Base-by-base conservation (phyloP, 208 protist species). In the Leishmania lainsoni region DNA sequence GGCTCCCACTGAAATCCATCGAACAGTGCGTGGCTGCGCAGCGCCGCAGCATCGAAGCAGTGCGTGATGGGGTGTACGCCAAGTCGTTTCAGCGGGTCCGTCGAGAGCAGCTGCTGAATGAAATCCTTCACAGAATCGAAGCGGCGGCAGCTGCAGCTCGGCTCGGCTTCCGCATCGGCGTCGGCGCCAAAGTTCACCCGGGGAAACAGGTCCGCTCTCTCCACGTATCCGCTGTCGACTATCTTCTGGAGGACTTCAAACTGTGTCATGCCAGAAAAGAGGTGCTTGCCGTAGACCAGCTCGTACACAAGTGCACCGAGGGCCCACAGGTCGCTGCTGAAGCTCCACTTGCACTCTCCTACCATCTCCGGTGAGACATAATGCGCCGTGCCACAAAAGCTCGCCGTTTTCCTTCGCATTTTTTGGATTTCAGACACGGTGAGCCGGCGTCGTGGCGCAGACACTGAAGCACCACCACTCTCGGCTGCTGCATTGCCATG, bases 281-380 rank as follows among this genome's bases (percentile, higher is more conserved):
- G 91, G 81, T 96, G 90, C 32, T 70, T 81, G 29, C 95, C 95
- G 81, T 98, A 96, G 56, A 93, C 12, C 84, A 98, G 90, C 90
- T 99, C 93, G 86, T 99, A 99, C 52, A 98, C 93, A 35, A 98
- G 87, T n/a, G 96, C 90, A 35, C 98, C 98, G 35, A 99, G 86
- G 1, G 95, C 92, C 98, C 97, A 99, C 51, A 99, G 81, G 84
- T 99, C 98, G 80, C 91, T 94, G 84, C 94, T 98, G 81, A 94
- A 97, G 84, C 96, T 98, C 92, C 96, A 98, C 52, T 83, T 75
- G 84, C 97, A 96, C 89, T 97, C 87, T 4, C 95, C 92, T 17
- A 97, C 88, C 86, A 99, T 96, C 84, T 99, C 98, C 0, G 98
- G 98, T 3, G 96, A 98, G 6, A 99, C 94, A 83, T 99, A 99